Conservation (phyloP, 495 filamentous ascomycete genomes). For the Bombardia bombarda region DNA sequence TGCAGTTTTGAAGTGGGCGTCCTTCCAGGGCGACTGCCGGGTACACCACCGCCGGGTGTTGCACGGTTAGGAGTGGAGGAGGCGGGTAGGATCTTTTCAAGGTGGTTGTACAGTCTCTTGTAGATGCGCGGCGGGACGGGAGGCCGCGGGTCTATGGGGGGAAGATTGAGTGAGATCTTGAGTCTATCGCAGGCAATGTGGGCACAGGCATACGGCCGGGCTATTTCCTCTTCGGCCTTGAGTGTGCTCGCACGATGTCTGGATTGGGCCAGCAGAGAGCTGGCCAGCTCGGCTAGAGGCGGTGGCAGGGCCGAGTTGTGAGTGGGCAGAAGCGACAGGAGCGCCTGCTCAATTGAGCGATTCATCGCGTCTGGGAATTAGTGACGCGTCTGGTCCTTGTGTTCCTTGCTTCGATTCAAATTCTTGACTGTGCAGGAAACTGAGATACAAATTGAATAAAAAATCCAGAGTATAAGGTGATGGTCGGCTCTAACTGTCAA, state of each 20-base stretch:
- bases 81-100: conserved; percentile 60
- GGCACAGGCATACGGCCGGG: conserved; percentile 78
- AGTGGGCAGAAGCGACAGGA: conserved; percentile 70
- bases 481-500: too few relatives aligned
- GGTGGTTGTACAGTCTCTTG: conserved; percentile 72
- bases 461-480: too few relatives aligned
- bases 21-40: not conserved
- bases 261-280: conserved; percentile 80
- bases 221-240: conserved; percentile 83
- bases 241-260: conserved; percentile 68
- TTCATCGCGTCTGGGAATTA: too few relatives aligned
- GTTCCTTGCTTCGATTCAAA: too few relatives aligned
- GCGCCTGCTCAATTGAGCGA: conserved; percentile 64
- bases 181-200: conserved; percentile 90
- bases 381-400: too few relatives aligned
- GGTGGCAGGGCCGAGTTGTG: conserved; percentile 62
- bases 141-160: conserved; percentile 68
- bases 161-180: conserved; percentile 75
- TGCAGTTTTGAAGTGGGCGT: conserved; percentile 31
- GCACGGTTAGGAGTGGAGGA: conserved; percentile 21
- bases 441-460: too few relatives aligned
- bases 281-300: conserved; percentile 67
- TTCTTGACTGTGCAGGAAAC: too few relatives aligned
- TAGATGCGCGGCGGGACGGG: conserved; percentile 80
- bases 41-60: conserved; percentile 16